A percentile compares a stretch with the other conserved stretches of the same genome.
Evolutionary conservation across 31 red algal species (phyloP).

Genomic region (Endocladia muricata): DNA sequence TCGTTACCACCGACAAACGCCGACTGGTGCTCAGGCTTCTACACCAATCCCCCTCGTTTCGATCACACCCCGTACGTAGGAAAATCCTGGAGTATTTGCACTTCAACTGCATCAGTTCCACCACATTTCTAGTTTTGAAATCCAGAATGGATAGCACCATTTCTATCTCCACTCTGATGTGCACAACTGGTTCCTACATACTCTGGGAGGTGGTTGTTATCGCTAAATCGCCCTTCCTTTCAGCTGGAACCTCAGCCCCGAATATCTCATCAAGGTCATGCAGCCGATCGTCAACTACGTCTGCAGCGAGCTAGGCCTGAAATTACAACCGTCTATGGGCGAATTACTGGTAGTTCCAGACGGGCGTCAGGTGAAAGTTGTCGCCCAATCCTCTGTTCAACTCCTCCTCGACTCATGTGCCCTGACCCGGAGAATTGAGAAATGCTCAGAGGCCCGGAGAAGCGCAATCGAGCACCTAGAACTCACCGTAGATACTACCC

Average conservation of each 20-base stretch:
- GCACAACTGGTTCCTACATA: slow-evolving; percentile 19
- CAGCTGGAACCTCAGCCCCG: slow-evolving; percentile 17
- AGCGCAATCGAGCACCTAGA: slow-evolving; percentile 21
- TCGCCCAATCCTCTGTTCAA: slow-evolving; percentile 1
- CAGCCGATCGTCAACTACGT: slow-evolving; percentile 13
- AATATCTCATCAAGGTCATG: slow-evolving; percentile 36
- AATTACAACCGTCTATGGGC: slow-evolving; percentile 35
- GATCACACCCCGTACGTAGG: background rate
- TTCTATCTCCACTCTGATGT: slow-evolving; percentile 27
- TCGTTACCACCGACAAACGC: slow-evolving; percentile 2
- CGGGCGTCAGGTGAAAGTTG: background rate
- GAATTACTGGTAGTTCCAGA: slow-evolving; percentile 16
- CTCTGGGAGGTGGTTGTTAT: slow-evolving; percentile 1
- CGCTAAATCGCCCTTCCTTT: slow-evolving; percentile 31
- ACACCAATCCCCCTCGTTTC: background rate
- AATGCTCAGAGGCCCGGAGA: slow-evolving; percentile 1
- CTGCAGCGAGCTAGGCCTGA: background rate
- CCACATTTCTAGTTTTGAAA: slow-evolving; percentile 23
- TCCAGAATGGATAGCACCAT: slow-evolving; percentile 33
- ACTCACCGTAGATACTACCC: slow-evolving; percentile 11
- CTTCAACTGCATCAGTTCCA: slow-evolving; percentile 6
- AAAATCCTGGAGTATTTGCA: slow-evolving; percentile 29
- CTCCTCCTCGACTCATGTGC: slow-evolving; percentile 11
- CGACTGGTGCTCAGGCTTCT: slow-evolving; percentile 27
- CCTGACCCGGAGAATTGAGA: slow-evolving; percentile 4